Base-by-base conservation (phyloP, 108 stramenopile genomes). In the Fistulifera pelliculosa region DNA sequence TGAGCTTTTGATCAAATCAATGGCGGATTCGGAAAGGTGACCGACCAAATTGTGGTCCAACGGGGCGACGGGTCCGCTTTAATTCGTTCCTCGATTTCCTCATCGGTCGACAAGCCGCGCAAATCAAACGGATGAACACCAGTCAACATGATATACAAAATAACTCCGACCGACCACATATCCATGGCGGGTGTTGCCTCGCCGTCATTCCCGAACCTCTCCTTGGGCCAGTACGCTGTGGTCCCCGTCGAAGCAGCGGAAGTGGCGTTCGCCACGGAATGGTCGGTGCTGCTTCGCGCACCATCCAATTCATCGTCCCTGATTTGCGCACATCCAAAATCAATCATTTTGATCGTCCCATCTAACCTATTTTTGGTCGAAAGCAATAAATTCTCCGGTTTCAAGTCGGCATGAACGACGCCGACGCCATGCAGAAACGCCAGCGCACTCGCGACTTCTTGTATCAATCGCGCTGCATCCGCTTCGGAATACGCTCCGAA, bases 81-180 rank as follows among this genome's bases (percentile, higher is more conserved):
- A 17, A 62, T 43, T 16, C 28, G 23, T 11, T 57, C 49, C 52
- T 83, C 84, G 45, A 87, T 81, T 55, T 84, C 81, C 18, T 82
- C 79, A 50, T 88, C 87, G 1, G 78, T 76, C 12, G 80, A 67
- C 24, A 56, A 64, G 5, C 90, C 93, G 2, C 60, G 55, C 13
- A 87, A 41, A 65, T 94, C 93, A 55, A 85, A 94, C 0, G 93
- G 93, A 63, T 94, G 93, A 8, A 80, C 57, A 47, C 93, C 93
- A 13, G 82, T 81, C 12, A 94, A 70, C 87, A 91, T 90, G 50
- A 94, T 91, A 52, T 91, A 91, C n/a, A 94, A 65, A 60, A 94
- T 90, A 13, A 94, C 75, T 4, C 93, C 93, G 11, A 94, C 64
- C 1, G 74, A 71, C 89, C 89, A 90, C 82, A 90, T 84, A 56